Conservation (phyloP, 768 basidiomycete species). For the Pulveroboletus ravenelii region DNA sequence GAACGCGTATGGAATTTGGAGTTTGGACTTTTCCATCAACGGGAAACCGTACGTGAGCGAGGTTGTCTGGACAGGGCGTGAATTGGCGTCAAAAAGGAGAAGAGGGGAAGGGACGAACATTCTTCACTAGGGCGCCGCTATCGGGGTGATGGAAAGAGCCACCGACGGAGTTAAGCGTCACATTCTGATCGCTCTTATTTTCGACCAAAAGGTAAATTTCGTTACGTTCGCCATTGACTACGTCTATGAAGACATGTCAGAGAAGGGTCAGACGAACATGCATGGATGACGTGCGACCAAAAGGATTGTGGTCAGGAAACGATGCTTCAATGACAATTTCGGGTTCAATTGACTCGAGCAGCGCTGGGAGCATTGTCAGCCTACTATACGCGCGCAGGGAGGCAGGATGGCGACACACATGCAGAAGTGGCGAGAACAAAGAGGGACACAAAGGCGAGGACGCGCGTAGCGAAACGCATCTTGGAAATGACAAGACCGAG, state of each 20-base stretch:
- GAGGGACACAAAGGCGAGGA: slow-evolving; percentile 26
- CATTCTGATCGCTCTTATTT: slow-evolving; percentile 70
- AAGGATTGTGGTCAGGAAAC: slow-evolving; percentile 70
- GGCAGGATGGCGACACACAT: slow-evolving; percentile 15
- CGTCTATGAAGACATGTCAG: slow-evolving; percentile 43
- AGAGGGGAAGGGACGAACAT: slow-evolving; percentile 41
- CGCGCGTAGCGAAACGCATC: slow-evolving; percentile 35
- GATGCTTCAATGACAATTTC: slow-evolving; percentile 50
- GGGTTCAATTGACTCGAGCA: slow-evolving; percentile 40
- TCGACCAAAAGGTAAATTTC: slow-evolving; percentile 59
- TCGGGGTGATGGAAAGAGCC: slow-evolving; percentile 68
- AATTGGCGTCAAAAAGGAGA: neutral
- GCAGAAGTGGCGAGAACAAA: slow-evolving; percentile 29
- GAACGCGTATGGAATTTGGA: slow-evolving; percentile 69
- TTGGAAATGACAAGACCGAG: neutral
- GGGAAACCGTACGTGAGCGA: slow-evolving; percentile 47
- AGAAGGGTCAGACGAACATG: neutral
- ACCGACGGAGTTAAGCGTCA: slow-evolving; percentile 59
- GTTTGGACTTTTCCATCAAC: slow-evolving; percentile 51
- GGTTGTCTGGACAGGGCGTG: slow-evolving; percentile 46
- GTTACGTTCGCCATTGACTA: slow-evolving; percentile 83
- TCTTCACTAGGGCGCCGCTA: slow-evolving; percentile 61
- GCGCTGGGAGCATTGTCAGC: slow-evolving; percentile 16
- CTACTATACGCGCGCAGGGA: neutral
- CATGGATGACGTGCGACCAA: slow-evolving; percentile 56